Conservation (phyloP, 768 basidiomycete genomes). For the Leucosporidium creatinivorum region DNA sequence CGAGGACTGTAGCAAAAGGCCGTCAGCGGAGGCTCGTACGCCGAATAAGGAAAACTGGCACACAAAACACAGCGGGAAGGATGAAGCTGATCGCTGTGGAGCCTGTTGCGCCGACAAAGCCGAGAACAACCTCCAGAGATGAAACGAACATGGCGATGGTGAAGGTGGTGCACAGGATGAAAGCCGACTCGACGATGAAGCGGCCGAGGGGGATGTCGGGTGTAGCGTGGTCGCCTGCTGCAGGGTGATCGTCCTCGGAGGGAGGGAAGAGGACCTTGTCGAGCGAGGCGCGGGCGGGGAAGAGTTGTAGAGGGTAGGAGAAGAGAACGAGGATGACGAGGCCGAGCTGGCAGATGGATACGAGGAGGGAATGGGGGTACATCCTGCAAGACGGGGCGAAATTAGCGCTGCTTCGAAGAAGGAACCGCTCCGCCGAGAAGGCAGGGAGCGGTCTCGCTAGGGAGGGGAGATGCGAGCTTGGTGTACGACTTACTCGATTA, state of each 20-base stretch:
- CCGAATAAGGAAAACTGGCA: neutral
- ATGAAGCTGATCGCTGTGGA: conserved; percentile 97
- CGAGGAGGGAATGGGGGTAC: conserved; percentile 67
- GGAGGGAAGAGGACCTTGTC: conserved; percentile 65
- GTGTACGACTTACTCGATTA: conserved; percentile 88
- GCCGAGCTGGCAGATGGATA: conserved; percentile 85
- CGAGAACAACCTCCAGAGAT: conserved; percentile 60
- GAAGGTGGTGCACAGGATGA: conserved; percentile 34
- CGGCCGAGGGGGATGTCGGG: conserved; percentile 62
- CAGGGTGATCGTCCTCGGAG: conserved; percentile 45
- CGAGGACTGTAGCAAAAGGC: conserved; percentile 10
- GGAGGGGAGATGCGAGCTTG: no score
- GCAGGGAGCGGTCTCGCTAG: neutral
- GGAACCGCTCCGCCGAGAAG: neutral
- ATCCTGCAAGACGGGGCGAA: conserved; percentile 14
- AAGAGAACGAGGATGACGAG: conserved; percentile 85
- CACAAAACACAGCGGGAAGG: conserved; percentile 33
- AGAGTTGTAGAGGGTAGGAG: conserved; percentile 78
- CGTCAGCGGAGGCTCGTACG: neutral
- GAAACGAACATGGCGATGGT: conserved; percentile 21
- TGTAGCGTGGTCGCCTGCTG: conserved; percentile 37
- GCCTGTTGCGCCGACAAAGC: conserved; percentile 93
- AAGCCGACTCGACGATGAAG: conserved; percentile 62
- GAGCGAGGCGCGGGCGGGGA: conserved; percentile 83
- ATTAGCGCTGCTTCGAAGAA: neutral